These are phyloP conservation scores for Soucietia sequanensis DNA, from an alignment of 805 yeast genomes.

Conservation along the genomic window DNA sequence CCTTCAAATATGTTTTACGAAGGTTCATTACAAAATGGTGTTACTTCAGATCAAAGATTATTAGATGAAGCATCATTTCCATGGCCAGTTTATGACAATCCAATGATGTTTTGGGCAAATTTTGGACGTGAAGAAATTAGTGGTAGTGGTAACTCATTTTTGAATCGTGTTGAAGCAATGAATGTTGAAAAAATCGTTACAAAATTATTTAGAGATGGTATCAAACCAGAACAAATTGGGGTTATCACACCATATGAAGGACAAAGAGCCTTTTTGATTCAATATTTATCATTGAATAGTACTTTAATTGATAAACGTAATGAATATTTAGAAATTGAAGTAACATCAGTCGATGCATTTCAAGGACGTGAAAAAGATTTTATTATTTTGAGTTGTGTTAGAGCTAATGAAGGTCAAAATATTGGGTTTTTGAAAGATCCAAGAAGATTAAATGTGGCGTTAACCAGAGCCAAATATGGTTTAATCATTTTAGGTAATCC, in stretches of 20 bases:
- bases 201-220: slow-evolving; percentile 70
- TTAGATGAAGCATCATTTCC: slow-evolving; percentile 62
- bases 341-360: slow-evolving; percentile 54
- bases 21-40: slow-evolving; percentile 90
- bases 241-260: slow-evolving; percentile 95
- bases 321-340: slow-evolving; percentile 71
- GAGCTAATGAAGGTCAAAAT: slow-evolving; percentile 39
- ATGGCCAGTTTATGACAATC: slow-evolving; percentile 83
- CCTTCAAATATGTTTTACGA: slow-evolving; percentile 91
- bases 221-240: slow-evolving; percentile 80
- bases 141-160: slow-evolving; percentile 73
- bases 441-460: slow-evolving; percentile 43
- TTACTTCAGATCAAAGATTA: slow-evolving; percentile 69
- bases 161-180: slow-evolving; percentile 88
- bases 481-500: slow-evolving; percentile 77
- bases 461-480: slow-evolving; percentile 45
- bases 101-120: slow-evolving; percentile 97
- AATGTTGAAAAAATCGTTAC: slow-evolving; percentile 80
- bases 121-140: slow-evolving; percentile 88
- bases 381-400: slow-evolving; percentile 43
- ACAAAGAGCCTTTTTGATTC: slow-evolving; percentile 78
- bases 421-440: slow-evolving; percentile 46
- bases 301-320: slow-evolving; percentile 55
- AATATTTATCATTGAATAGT: slow-evolving; percentile 74
- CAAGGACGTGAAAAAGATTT: slow-evolving; percentile 46